Evolutionary conservation across 2,329 filamentous ascomycete genomes (phyloP), one percentile per base, ranked within the genome.

Genomic region (Diaporthe sp.): DNA sequence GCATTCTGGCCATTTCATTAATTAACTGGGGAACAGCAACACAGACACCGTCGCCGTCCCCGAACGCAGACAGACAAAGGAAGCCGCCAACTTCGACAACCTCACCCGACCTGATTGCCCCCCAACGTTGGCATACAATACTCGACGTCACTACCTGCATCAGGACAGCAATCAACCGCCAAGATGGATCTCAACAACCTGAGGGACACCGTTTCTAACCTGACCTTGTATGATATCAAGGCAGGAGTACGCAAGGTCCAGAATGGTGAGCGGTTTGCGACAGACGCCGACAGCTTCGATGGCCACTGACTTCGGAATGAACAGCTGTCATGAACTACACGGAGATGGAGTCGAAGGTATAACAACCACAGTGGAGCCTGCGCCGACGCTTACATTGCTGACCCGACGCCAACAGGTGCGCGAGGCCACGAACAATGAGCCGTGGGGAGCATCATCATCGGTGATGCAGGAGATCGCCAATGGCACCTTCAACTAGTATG

Each of bases 351-450:
- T 84, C 90, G 58, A 92, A 92, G 89, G 89, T 91, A 77, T 60
- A 54, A 77, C 60, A 45, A 38, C 71, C 42, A 72, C 72, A 52
- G 30, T 57, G 66, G 28, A n/a, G 1, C 25, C 47, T 54, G 57
- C 61, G 73, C 75, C 72, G 76, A 61, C 57, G 68, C 35, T 42
- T 45, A 40, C 73, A 82, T 78, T 60, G 74, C 69, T 71, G 38
- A 77, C 54, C 30, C n/a, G 30, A 38, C 35, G 12, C 30, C 12
- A 47, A 33, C 79, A 97, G 93, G 95, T 98, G 78, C 94, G 97
- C 84, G 97, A 99, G 89, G 97, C 97, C 40, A 99, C 97, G 50
- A 99, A 99, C 86, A 98, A 98, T 84, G 97, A 99, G 84, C 97
- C 97, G 74, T 99, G 97, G 97, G 97, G 96, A 78, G 92, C 93